These are phyloP conservation scores for Auricularia heimuer DNA, from an alignment of 768 basidiomycete species.

Conservation along the genomic window DNA sequence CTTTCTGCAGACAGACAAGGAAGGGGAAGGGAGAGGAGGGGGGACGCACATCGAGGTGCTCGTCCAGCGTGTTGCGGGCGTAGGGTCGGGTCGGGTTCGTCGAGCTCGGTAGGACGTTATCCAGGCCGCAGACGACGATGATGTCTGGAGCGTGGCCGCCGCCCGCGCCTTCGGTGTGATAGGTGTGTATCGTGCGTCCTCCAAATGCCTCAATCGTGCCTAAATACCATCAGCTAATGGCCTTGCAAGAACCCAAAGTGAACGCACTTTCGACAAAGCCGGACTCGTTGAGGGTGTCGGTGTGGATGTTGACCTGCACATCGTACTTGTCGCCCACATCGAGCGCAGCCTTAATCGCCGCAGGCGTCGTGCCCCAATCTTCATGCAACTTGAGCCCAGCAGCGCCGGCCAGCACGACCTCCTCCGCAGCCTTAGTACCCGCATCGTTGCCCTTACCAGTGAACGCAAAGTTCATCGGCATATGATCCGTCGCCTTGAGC, in stretches of 20 bases:
- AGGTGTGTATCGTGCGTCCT: conserved; percentile 88
- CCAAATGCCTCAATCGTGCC: conserved; percentile 87
- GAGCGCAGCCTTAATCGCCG: conserved; percentile 64
- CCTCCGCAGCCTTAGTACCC: conserved; percentile 60
- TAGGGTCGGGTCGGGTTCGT: conserved; percentile 96
- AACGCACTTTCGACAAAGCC: conserved; percentile 86
- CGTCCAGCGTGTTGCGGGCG: conserved; percentile 84
- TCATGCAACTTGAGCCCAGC: conserved; percentile 92
- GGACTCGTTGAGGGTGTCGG: conserved; percentile 94
- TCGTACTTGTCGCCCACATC: conserved; percentile 84
- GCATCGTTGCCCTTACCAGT: conserved; percentile 97
- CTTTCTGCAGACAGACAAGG: too few species aligned
- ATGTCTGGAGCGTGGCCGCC: conserved; percentile 98
- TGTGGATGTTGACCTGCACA: conserved; percentile 95
- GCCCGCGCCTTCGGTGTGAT: conserved; percentile 93
- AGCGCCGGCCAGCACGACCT: conserved; percentile 75
- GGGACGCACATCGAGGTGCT: conserved; percentile 95
- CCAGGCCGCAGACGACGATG: conserved; percentile 85
- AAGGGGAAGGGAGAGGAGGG: too few species aligned
- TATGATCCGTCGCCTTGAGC: conserved; percentile 82
- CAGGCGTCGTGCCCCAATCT: conserved; percentile 92
- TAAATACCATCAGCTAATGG: conserved; percentile 20
- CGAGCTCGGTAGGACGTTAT: conserved; percentile 89
- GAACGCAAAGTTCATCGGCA: conserved; percentile 88
- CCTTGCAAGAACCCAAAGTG: background rate